Conservation (phyloP, 371 early-diverging fungal genomes). For the Fennellomyces sp. region DNA sequence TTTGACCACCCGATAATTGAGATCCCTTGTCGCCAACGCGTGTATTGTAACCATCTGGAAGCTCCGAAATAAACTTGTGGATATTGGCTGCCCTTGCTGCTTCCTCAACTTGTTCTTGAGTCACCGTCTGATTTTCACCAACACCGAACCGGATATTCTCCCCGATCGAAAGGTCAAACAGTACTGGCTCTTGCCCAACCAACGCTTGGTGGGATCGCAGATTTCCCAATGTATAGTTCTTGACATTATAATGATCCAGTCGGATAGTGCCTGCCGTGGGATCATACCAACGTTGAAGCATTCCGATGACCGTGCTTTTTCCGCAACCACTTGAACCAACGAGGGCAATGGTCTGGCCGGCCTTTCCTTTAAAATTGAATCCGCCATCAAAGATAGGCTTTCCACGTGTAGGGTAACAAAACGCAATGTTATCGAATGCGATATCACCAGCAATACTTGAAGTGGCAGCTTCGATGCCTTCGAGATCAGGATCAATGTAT, state of each 20-base stretch:
- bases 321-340: conserved; percentile 52
- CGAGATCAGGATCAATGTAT: conserved; percentile 69
- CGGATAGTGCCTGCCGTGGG: conserved; percentile 58
- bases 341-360: conserved; percentile 81
- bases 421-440: conserved; percentile 62
- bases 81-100: conserved; percentile 73
- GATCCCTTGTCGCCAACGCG: conserved; percentile 75
- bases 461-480: conserved; percentile 49
- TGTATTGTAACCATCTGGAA: conserved; percentile 81
- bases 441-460: conserved; percentile 59
- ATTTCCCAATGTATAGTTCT: conserved; percentile 57
- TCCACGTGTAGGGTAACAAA: conserved; percentile 85
- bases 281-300: conserved; percentile 90
- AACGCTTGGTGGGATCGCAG: conserved; percentile 78
- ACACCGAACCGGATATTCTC: conserved; percentile 80
- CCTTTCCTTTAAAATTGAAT: conserved; percentile 69
- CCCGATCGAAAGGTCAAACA: conserved; percentile 78
- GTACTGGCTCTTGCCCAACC: conserved; percentile 86
- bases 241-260: conserved; percentile 71
- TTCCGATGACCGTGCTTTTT: conserved; percentile 80
- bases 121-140: conserved; percentile 37
- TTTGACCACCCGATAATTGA: conserved; percentile 42
- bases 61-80: conserved; percentile 70
- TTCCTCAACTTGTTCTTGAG: conserved; percentile 61
- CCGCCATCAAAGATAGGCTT: conserved; percentile 75